Base-by-base conservation (phyloP, 1,139 yeast species). In the Neolecta irregularis region DNA sequence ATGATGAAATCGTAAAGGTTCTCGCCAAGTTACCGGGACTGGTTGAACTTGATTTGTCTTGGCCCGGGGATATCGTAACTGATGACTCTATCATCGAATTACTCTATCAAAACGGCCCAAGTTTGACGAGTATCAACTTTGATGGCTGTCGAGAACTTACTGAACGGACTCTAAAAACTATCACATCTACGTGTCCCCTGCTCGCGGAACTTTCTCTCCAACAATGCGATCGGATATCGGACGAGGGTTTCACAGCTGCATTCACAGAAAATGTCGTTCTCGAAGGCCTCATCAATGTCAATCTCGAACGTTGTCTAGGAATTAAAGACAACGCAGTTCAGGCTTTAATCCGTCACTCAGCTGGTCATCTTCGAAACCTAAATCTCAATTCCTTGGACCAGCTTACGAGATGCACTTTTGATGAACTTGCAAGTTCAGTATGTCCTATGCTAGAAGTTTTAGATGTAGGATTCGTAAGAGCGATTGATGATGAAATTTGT, bases 211-310 rank as follows among this genome's bases (percentile, higher is more conserved):
- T 88, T 26, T 62, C 64, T 20, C 58, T 88, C 9, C 80, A 75
- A 50, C 91, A 91, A 0, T 80, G 93, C 47, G 52, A 74, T 0
- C 70, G 61, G 5, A 57, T 88, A 24, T 75, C 93, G 0, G 93
- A 81, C 44, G 74, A 66, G 15, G 85, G 83, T 0, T 53, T 81
- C 39, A 60, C 64, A 0, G 57, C 58, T 7, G 61, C 81, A 9
- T 75, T 83, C 48, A 53, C 57, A 3, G 60, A 62, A 11, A 71
- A 71, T 62, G 56, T 61, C 20, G 60, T 60, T 41, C 71, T 66
- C 46, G 67, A 67, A 28, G 83, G 88, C 0, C 54, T 85, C 19
- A 63, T 67, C 41, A 62, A 62, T 32, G 63, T 79, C n/a, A 69
- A 70, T 44, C 50, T 83, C 8, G 65, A 71, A 15, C 69, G 88